Conservation (phyloP, 2,329 filamentous ascomycete genomes). For the Coniochaeta hoffmannii region DNA sequence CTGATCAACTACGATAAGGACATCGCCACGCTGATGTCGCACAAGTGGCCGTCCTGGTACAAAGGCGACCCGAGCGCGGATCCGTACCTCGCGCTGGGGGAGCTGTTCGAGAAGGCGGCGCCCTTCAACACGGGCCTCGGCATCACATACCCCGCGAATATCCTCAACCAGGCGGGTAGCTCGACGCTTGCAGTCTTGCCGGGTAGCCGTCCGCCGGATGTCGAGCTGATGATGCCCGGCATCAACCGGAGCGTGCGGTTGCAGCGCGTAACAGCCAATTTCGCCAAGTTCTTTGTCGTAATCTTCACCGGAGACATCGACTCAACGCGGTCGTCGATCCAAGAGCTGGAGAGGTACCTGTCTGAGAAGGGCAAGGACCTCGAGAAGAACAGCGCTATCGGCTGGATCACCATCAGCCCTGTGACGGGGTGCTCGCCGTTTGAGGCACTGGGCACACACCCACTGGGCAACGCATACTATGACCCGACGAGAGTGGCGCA, state of each 20-base stretch:
- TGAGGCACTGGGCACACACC: constrained; percentile 34
- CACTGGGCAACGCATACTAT: constrained; percentile 46
- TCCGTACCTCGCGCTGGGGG: constrained; percentile 39
- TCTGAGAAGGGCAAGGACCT: constrained; percentile 11
- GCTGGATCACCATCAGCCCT: constrained; percentile 37
- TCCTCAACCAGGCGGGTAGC: constrained; percentile 29
- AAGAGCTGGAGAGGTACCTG: constrained; percentile 9
- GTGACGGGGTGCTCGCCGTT: constrained; percentile 34
- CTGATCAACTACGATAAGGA: constrained; percentile 34
- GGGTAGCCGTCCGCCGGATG: constrained; percentile 38
- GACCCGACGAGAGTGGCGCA: constrained; percentile 24
- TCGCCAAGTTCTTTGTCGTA: constrained; percentile 31
- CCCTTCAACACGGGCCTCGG: constrained; percentile 56
- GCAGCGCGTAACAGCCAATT: constrained; percentile 35
- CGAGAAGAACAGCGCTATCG: constrained; percentile 21
- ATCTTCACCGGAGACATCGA: constrained; percentile 30
- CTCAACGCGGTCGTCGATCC: constrained; percentile 12
- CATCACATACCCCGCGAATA: constrained; percentile 43
- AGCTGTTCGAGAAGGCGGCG: constrained; percentile 50
- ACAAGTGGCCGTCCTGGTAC: constrained; percentile 29
- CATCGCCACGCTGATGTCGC: constrained; percentile 24
- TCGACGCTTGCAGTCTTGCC: constrained; percentile 18
- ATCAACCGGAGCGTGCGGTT: constrained; percentile 34
- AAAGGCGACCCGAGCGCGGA: constrained; percentile 30
- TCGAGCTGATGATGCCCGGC: constrained; percentile 34